Evolutionary conservation across 352 stramenopile species (phyloP), one percentile per base, ranked within the genome.

Genomic region (Globisporangium cederbergense): DNA sequence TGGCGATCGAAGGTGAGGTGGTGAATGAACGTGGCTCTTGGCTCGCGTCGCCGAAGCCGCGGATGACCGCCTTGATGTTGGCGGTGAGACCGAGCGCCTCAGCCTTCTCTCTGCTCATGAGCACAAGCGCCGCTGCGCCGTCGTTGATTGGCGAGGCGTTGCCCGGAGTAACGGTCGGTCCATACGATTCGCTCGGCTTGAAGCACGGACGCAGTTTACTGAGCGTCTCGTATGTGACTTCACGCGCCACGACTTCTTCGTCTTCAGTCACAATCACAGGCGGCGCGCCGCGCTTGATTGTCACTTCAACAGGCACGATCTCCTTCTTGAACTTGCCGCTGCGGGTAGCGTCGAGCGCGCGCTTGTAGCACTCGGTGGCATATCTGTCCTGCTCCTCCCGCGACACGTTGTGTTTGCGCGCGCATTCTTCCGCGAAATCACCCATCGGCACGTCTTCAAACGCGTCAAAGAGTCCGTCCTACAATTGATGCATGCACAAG

Each of bases 81-180:
- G 52, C 64, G 3, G 65, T 68, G 20, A 97, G 58, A 5, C 88
- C 90, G 22, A 88, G 70, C 3, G 74, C 72, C 38, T 88, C 61
- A 1, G 83, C 90, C 50, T 92, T 83, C 7, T 76, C 79, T 55
- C 90, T 79, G 49, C 79, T 93, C 92, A 98, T 98, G 30, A 99
- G 65, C 22, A 99, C 78, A 43, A 99, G 72, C 4, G 96, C 92
- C 13, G 95, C 86, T 9, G 96, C 97, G 47, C 97, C 97, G 68
- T 99, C 97, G 73, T 98, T 99, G 46, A 99, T 88, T 0, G 89
- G 88, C 7, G 89, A 97, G 11, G 97, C 92, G 76, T 99, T 99
- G 6, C 89, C 96, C 1, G 96, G 88, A 13, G 96, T 99, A 51
- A 99, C 90, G 0, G 87, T 98, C 32, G 93, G 94, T 45, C 87